Evolutionary conservation across 768 basidiomycete genomes (phyloP).

Genomic region (Podaxis carcinomalis): DNA sequence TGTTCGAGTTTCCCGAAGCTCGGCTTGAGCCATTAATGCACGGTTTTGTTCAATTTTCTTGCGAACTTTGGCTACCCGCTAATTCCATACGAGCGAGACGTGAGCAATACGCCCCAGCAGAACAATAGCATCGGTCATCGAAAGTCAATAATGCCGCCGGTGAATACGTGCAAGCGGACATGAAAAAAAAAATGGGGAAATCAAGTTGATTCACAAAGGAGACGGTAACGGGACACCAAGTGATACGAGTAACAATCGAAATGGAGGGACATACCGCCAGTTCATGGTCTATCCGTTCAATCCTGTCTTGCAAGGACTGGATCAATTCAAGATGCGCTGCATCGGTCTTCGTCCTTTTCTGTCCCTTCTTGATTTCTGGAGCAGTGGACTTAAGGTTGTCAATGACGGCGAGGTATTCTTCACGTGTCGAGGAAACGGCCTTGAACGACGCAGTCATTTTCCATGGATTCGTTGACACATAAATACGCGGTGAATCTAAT

Average conservation of each 20-base stretch:
- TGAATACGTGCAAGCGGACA: background rate
- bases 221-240: conserved; percentile 6
- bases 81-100: background rate
- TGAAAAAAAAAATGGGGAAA: background rate
- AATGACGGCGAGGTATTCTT: conserved; percentile 66
- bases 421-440: conserved; percentile 63
- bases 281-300: conserved; percentile 67
- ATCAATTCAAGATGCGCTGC: conserved; percentile 59
- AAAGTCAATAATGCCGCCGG: conserved; percentile 8
- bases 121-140: background rate
- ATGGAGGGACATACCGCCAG: conserved; percentile 51
- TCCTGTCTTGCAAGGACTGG: conserved; percentile 54
- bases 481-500: conserved; percentile 81
- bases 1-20: conserved; percentile 76
- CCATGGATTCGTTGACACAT: conserved; percentile 86
- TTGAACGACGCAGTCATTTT: conserved; percentile 79
- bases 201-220: background rate
- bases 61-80: conserved; percentile 71
- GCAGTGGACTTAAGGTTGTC: conserved; percentile 53
- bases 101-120: background rate
- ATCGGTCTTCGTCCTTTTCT: conserved; percentile 54
- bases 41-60: conserved; percentile 68
- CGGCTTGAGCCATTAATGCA: conserved; percentile 65
- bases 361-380: conserved; percentile 42
- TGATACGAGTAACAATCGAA: conserved; percentile 12